Conservation (phyloP, 164 flowering plant species). For the Aristolochia fimbriata region DNA sequence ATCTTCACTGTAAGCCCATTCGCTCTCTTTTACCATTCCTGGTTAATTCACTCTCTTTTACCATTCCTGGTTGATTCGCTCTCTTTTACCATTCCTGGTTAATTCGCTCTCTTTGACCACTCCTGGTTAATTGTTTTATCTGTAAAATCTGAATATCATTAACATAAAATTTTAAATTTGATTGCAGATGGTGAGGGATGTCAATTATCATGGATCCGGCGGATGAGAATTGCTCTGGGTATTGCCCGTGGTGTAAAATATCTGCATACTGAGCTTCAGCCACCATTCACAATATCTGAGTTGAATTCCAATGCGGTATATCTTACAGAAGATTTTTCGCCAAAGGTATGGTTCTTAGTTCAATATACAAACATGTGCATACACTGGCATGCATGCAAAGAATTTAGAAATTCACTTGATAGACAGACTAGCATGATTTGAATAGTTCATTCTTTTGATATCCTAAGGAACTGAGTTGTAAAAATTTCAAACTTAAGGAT, state of each 20-base stretch:
- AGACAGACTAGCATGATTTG: too few relatives aligned
- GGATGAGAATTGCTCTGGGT: constrained; percentile 81
- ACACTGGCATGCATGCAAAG: too few relatives aligned
- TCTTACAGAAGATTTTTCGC: constrained; percentile 89
- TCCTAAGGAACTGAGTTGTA: too few relatives aligned
- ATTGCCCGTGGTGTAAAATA: constrained; percentile 80
- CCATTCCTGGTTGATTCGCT: background rate
- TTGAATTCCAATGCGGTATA: constrained; percentile 64
- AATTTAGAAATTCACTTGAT: too few relatives aligned
- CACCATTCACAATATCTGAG: constrained; percentile 71
- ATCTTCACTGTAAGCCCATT: constrained; percentile 75
- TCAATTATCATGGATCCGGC: constrained; percentile 78
- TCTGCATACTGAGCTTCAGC: constrained; percentile 75
- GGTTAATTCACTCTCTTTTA: background rate
- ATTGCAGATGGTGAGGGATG: constrained; percentile 75
- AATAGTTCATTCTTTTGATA: too few relatives aligned
- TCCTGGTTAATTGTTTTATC: background rate
- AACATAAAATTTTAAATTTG: constrained; percentile 3
- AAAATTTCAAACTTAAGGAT: too few relatives aligned
- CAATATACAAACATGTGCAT: background rate
- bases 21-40: background rate
- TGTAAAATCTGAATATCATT: background rate
- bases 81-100: background rate
- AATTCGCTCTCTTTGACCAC: background rate
- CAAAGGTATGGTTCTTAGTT: constrained; percentile 46